Evolutionary conservation across 73 alveolate genomes (phyloP), one percentile per base, ranked within the genome.

Genomic region (Paramecium biaurelia): DNA sequence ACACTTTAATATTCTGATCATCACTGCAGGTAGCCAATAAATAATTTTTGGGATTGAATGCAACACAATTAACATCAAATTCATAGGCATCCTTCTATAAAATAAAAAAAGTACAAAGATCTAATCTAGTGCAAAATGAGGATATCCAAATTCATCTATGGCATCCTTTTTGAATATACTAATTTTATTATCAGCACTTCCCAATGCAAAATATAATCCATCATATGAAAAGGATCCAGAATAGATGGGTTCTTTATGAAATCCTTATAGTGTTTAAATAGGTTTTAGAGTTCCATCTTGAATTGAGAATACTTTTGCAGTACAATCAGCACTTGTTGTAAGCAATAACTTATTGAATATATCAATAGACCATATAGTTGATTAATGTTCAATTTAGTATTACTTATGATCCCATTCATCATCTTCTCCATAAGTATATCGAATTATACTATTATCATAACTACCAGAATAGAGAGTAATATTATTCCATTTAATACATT

Each of bases 341-440:
- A 74, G 34, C 47, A 93, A 35, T 41, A 47, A 63, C 37, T 24
- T 28, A 23, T 85, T 57, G 56, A 68, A 28, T 28, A 26, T 53
- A 34, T 58, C 92, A 12, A 85, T 93, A 89, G 94, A 92, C 99
- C 99, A 98, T 34, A 98, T 99, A n/a, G 99, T 98, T 0, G 98
- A 96, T 5, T 86, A 87, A 89, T 98, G 99, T 30, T 97, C 95
- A 20, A 76, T 18, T 53, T 53, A 53, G 30, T 18, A 15, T 53
- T 53, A 7, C 14, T n/a, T 15, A 18, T 53, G 68, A 53, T 53
- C 68, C 68, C 68, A 53, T 21, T 53, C 68, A 53, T 94, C 97
- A 99, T 99, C 97, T 15, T 94, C 85, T 59, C 43, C 72, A 58
- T 58, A 67, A 11, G 20, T 63, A 35, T 86, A 72, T 63, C 70